Conservation (phyloP, 2,329 filamentous ascomycete species). For the Myriosclerotinia scirpicola region DNA sequence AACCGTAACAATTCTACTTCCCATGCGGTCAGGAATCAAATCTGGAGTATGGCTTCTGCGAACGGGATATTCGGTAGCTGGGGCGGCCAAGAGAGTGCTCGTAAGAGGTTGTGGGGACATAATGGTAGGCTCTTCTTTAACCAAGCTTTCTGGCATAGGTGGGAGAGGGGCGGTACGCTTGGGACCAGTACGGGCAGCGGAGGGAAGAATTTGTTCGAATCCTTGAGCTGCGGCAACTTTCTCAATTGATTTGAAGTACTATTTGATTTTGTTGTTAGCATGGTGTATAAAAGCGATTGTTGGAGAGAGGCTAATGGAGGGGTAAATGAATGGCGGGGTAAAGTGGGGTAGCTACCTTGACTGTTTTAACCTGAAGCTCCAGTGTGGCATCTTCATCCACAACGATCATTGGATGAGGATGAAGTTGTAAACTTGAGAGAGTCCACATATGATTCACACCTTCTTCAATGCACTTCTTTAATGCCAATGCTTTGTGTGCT, state of each 20-base stretch:
- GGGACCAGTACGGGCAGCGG: constrained; percentile 55
- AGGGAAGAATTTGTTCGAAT: constrained; percentile 58
- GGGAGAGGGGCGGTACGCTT: constrained; percentile 32
- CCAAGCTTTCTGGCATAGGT: constrained; percentile 25
- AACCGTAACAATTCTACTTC: constrained; percentile 29
- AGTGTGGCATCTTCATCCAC: constrained; percentile 78
- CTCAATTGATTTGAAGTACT: constrained; percentile 73
- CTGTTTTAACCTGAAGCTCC: constrained; percentile 72
- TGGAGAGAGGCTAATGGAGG: not conserved
- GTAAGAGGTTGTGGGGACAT: constrained; percentile 56
- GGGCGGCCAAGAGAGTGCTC: constrained; percentile 54
- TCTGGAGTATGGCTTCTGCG: constrained; percentile 56
- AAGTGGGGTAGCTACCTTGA: constrained; percentile 51
- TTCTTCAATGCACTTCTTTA: constrained; percentile 79
- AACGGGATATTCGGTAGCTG: constrained; percentile 55
- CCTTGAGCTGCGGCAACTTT: constrained; percentile 58
- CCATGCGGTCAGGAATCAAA: constrained; percentile 53
- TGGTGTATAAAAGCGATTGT: not conserved
- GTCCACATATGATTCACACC: constrained; percentile 92
- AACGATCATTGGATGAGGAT: constrained; percentile 78
- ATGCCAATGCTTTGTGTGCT: constrained; percentile 74
- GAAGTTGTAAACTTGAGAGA: constrained; percentile 75
- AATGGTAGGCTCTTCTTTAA: constrained; percentile 46
- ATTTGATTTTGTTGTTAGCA: constrained; percentile 19
- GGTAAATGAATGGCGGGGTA: not conserved